Evolutionary conservation across 1,139 yeast genomes (phyloP).

Genomic region (Suhomyces guaymorum): DNA sequence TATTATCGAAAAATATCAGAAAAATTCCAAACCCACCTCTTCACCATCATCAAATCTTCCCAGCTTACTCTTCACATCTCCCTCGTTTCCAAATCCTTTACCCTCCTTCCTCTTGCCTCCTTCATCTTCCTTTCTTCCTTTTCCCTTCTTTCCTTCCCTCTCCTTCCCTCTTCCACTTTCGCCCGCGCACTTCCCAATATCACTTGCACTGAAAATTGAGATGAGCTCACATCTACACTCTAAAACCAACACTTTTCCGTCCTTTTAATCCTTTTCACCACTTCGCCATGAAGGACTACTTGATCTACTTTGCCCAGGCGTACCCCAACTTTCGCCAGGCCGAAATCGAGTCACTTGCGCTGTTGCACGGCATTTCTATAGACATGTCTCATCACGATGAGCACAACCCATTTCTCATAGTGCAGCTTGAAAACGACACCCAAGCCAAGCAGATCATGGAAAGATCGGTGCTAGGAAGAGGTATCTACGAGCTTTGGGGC

Average conservation of each 20-base stretch:
- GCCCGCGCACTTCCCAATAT: neutral
- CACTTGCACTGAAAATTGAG: neutral
- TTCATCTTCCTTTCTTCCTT: too few species aligned
- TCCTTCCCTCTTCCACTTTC: too few species aligned
- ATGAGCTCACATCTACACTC: too few species aligned
- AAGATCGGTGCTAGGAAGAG: slow-evolving; percentile 70
- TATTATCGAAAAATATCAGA: too few species aligned
- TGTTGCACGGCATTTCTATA: slow-evolving; percentile 52
- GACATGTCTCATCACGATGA: slow-evolving; percentile 64
- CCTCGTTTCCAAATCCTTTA: neutral
- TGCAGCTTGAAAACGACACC: slow-evolving; percentile 63
- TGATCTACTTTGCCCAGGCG: slow-evolving; percentile 81
- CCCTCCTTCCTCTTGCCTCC: too few species aligned
- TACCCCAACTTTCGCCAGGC: slow-evolving; percentile 78
- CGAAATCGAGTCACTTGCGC: slow-evolving; percentile 84
- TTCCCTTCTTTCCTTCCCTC: too few species aligned
- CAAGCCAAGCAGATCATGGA: slow-evolving; percentile 64
- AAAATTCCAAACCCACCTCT: neutral
- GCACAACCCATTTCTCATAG: slow-evolving; percentile 67
- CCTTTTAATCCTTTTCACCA: neutral
- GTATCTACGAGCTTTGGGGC: slow-evolving; percentile 87
- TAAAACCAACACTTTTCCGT: too few species aligned
- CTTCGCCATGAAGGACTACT: slow-evolving; percentile 53
- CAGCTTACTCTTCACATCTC: neutral
- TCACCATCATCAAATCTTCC: neutral